A percentile compares a stretch with the other conserved stretches of the same genome.
Evolutionary conservation across 2,329 filamentous ascomycete genomes (phyloP).

Genomic region (Cadophora sp.): DNA sequence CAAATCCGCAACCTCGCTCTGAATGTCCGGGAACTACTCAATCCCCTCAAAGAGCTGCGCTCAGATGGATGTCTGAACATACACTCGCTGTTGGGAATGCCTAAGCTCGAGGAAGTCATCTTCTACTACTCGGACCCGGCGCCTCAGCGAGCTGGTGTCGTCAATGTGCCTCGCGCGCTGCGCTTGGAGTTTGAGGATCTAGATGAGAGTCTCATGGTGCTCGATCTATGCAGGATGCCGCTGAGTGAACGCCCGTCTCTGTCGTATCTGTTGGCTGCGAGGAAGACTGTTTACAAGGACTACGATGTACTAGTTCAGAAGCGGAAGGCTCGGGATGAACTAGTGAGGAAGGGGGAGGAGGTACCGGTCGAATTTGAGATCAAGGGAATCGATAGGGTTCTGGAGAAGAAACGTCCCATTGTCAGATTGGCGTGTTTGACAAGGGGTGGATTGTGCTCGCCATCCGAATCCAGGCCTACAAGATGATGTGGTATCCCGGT

Average conservation of each 20-base stretch:
- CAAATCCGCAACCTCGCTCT: neutral
- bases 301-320: neutral
- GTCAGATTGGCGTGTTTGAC: slow-evolving; percentile 4
- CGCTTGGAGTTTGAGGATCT: slow-evolving; percentile 5
- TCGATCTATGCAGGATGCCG: slow-evolving; percentile 3
- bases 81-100: neutral
- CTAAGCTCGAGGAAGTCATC: neutral
- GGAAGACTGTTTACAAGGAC: slow-evolving; percentile 11
- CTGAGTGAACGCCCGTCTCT: neutral
- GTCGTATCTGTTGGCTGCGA: slow-evolving; percentile 9
- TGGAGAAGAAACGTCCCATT: neutral
- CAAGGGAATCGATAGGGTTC: neutral
- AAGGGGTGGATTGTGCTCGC: neutral
- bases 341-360: neutral
- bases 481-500: no score
- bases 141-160: neutral
- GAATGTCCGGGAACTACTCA: neutral
- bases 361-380: neutral
- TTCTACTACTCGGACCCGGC: neutral
- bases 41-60: neutral
- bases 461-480: no score
- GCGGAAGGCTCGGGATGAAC: neutral
- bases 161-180: neutral
- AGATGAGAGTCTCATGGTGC: neutral
- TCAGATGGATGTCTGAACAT: slow-evolving; percentile 2